A percentile compares a stretch with the other conserved stretches of the same genome.
Evolutionary conservation across 2,329 filamentous ascomycete species (phyloP).

Genomic region (Apiospora arundinis): DNA sequence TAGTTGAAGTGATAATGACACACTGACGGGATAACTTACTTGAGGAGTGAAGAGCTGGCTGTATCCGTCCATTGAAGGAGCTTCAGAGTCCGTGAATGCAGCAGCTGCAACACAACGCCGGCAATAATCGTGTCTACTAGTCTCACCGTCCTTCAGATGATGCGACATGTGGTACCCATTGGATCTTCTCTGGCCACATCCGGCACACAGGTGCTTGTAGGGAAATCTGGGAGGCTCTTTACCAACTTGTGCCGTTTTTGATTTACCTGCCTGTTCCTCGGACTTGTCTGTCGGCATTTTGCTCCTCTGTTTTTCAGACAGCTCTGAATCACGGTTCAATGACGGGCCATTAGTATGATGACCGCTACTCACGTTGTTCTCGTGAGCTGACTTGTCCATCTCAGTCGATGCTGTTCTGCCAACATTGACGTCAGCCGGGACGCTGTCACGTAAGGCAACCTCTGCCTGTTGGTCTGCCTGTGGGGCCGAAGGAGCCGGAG

Average conservation of each 20-base stretch:
- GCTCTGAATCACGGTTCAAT: not conserved
- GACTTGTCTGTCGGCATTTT: not conserved
- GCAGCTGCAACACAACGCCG: slow-evolving; percentile 24
- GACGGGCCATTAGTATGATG: not conserved
- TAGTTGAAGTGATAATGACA: not conserved
- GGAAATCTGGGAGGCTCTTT: not conserved
- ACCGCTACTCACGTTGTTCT: not conserved
- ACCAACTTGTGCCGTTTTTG: not conserved
- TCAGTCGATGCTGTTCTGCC: not conserved
- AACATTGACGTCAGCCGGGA: too few relatives aligned
- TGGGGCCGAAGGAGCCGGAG: not conserved
- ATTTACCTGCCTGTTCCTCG: not conserved
- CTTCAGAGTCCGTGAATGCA: slow-evolving; percentile 27
- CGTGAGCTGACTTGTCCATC: not conserved
- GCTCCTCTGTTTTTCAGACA: not conserved
- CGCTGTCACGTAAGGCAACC: not conserved
- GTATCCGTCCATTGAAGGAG: slow-evolving; percentile 14
- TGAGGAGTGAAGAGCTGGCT: not conserved
- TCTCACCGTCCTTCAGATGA: slow-evolving; percentile 22
- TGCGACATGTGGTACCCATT: slow-evolving; percentile 27
- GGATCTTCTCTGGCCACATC: slow-evolving; percentile 26
- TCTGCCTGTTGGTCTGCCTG: too few relatives aligned
- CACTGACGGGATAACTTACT: not conserved
- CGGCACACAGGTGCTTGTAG: slow-evolving; percentile 25
- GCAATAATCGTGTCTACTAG: slow-evolving; percentile 22